Percentiles rank a stretch among this genome's conserved stretches.
Evolutionary conservation across 1,284 basidiomycete species (phyloP).

Genomic region (Malassezia nana): DNA sequence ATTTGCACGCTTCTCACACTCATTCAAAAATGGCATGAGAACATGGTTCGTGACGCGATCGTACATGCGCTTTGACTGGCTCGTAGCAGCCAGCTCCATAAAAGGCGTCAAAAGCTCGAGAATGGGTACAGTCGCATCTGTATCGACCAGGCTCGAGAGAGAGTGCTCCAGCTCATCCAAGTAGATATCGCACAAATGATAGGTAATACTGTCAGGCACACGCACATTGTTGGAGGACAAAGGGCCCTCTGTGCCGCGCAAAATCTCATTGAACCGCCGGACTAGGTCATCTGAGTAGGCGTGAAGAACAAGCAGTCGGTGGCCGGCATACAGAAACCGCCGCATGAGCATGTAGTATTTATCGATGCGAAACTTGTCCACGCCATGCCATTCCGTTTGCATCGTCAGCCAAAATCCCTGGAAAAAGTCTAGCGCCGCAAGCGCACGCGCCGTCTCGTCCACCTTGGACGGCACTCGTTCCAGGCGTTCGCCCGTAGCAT

Average conservation of each 20-base stretch:
- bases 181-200: conserved; percentile 82
- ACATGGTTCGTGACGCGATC: conserved; percentile 60
- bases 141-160: not conserved
- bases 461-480: not conserved
- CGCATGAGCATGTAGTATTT: conserved; percentile 93
- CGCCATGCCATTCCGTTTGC: conserved; percentile 19
- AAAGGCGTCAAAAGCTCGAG: conserved; percentile 60
- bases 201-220: conserved; percentile 59
- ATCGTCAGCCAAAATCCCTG: conserved; percentile 55
- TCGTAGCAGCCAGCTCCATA: conserved; percentile 60
- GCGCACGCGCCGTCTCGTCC: not conserved
- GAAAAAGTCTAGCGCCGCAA: conserved; percentile 17
- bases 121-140: conserved; percentile 51
- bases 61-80: conserved; percentile 58
- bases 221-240: conserved; percentile 54
- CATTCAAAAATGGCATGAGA: conserved; percentile 56
- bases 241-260: conserved; percentile 19
- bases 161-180: conserved; percentile 79
- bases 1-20: conserved; percentile 2
- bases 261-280: conserved; percentile 12
- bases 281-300: conserved; percentile 57
- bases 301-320: conserved; percentile 63
- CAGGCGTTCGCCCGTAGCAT: not conserved
- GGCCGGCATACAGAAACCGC: conserved; percentile 72
- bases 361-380: conserved; percentile 52